Conservation (phyloP, 345 rosid genomes). For the Citrus maxima region DNA sequence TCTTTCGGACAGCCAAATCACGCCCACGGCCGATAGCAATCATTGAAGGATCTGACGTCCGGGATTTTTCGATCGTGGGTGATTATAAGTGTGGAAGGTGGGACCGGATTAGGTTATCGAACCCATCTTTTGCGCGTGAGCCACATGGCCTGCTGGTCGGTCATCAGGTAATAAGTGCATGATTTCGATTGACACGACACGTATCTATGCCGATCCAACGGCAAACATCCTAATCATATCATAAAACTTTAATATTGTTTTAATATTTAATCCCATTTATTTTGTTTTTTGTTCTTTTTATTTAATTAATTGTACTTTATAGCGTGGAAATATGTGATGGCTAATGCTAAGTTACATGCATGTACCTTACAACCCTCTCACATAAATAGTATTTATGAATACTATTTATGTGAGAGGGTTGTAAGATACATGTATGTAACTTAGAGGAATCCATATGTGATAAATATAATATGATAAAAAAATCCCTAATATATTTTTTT, state of each 20-base stretch:
- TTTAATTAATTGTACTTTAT: neutral
- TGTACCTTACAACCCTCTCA: no score
- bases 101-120: constrained; percentile 3
- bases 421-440: no score
- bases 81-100: neutral
- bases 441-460: no score
- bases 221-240: neutral
- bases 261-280: neutral
- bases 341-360: no score
- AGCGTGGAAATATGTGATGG: neutral
- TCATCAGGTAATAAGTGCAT: neutral
- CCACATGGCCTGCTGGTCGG: constrained; percentile 8
- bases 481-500: no score
- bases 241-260: neutral
- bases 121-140: neutral
- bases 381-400: no score
- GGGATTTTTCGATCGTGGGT: neutral
- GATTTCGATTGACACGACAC: neutral
- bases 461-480: neutral
- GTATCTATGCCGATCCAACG: neutral
- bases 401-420: no score
- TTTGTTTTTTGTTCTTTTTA: neutral
- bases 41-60: neutral
- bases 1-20: no score
- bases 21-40: neutral